Evolutionary conservation across 768 basidiomycete genomes (phyloP), one percentile per base, ranked within the genome.

Genomic region (Collybia mongolica): DNA sequence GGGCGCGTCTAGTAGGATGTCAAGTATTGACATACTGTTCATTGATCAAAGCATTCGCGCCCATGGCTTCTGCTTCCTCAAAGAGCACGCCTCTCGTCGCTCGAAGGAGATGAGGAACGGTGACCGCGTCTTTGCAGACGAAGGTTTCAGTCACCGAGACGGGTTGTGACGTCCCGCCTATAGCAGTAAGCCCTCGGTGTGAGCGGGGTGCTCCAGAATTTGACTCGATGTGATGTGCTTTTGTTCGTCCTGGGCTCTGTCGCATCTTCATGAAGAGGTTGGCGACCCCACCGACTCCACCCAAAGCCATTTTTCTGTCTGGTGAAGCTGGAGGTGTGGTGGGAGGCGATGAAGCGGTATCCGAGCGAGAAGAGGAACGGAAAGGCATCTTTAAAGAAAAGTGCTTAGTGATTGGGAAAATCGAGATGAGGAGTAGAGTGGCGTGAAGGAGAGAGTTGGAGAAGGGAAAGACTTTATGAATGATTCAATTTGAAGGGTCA

Each of bases 21-120:
- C 44, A 44, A 44, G 26, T 39, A 24, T 28, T 1, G 23, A 81
- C 86, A 40, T 60, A 89, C 88, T 77, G 73, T 61, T 90, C 88
- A 37, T 89, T 81, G 2, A 84, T 76, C 47, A 90, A 72, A 1
- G 79, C 80, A 57, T 83, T 84, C 3, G 76, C 82, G 14, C 81
- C 84, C 17, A 78, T 54, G 7, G 60, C 55, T 46, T 72, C 67
- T 14, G 81, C 81, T 48, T 72, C 69, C 52, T 81, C 76, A 45
- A 83, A 58, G 48, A 88, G 62, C 37, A 69, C 65, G 2, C 69
- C 65, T 41, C 85, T 75, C 23, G 82, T 77, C 4, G 74, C 77
- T 11, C 83, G 68, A 43, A 90, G 67, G 12, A 90, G 71, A 48
- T 75, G 77, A 18, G 65, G 59, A 29, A 80, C 72, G 58, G 87